Base-by-base conservation (phyloP, 2,329 filamentous ascomycete species). In the Clathrospora elynae region DNA sequence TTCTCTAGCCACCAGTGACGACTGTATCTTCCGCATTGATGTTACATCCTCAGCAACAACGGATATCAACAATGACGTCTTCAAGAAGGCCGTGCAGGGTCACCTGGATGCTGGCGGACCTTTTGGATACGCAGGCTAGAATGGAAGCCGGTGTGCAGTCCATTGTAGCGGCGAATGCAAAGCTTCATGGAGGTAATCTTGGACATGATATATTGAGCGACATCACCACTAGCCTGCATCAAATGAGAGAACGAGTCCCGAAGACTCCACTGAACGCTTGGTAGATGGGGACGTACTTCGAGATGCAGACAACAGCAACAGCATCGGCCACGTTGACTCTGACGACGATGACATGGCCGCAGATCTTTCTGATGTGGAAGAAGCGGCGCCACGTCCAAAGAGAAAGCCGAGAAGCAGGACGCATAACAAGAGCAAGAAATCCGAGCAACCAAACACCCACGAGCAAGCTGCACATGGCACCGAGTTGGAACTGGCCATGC, bases 1-100 rank as follows among this genome's bases (percentile, higher is more conserved):
- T 0, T 22, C 24, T 0, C n/a, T 57, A 10, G 52, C 50, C 32
- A 57, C 40, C 46, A 23, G 19, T 4, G 51, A 55, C 1, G 61
- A 63, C 10, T 64, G 53, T 50, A n/a, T 26, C 0, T 62, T 66
- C 22, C 49, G 62, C 0, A 23, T 64, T 1, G 59, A 62, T 10
- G 53, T 66, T 1, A 38, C 61, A 2, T 63, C 49, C 1, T 50
- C 51, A 0, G 24, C 44, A 5, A 42, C 17, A 0, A 17, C 49
- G 11, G 14, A 39, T 16, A 13, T 55, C 5, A n/a, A 40, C 2
- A 53, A 57, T 47, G 55, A 44, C 4, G 16, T 67, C 3, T 56
- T 64, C 30, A 42, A 48, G 18, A 53, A 57, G 3, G 60, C 61
- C 1, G 53, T 65, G 1, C 51, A 57, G 41, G 62, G 59, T 1